These are phyloP conservation scores for Starmerella roubikii DNA, from an alignment of 805 yeast genomes.

Conservation along the genomic window DNA sequence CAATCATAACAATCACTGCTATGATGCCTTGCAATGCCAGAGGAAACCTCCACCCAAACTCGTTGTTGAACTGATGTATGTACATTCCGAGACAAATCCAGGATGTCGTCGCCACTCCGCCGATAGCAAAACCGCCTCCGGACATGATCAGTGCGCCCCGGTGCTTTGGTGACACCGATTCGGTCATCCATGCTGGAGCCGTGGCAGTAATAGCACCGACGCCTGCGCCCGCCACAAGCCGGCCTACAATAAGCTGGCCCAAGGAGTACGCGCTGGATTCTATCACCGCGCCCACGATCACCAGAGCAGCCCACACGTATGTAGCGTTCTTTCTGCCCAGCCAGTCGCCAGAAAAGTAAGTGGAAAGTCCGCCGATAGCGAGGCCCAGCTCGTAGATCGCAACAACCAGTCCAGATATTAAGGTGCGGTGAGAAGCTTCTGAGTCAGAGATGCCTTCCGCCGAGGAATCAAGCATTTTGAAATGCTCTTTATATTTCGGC, in stretches of 20 bases:
- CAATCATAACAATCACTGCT: conserved; percentile 32
- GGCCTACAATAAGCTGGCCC: conserved; percentile 55
- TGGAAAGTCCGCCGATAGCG: conserved; percentile 48
- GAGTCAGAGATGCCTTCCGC: background rate
- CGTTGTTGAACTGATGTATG: conserved; percentile 39
- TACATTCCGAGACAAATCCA: conserved; percentile 58
- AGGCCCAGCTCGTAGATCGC: conserved; percentile 51
- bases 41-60: conserved; percentile 57
- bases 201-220: conserved; percentile 59
- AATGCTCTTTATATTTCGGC: conserved; percentile 4
- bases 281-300: conserved; percentile 44
- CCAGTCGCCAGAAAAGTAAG: conserved; percentile 42
- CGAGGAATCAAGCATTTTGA: conserved; percentile 1
- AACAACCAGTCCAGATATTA: conserved; percentile 22
- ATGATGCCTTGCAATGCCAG: conserved; percentile 43
- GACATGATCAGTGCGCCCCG: conserved; percentile 50
- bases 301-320: conserved; percentile 32
- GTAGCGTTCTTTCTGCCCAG: conserved; percentile 45
- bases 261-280: conserved; percentile 40
- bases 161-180: conserved; percentile 43
- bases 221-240: conserved; percentile 56
- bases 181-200: conserved; percentile 65
- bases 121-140: conserved; percentile 51
- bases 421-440: conserved; percentile 11
- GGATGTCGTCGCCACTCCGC: conserved; percentile 56